Conservation (phyloP, 1,284 basidiomycete species). For the Ustilago esculenta region DNA sequence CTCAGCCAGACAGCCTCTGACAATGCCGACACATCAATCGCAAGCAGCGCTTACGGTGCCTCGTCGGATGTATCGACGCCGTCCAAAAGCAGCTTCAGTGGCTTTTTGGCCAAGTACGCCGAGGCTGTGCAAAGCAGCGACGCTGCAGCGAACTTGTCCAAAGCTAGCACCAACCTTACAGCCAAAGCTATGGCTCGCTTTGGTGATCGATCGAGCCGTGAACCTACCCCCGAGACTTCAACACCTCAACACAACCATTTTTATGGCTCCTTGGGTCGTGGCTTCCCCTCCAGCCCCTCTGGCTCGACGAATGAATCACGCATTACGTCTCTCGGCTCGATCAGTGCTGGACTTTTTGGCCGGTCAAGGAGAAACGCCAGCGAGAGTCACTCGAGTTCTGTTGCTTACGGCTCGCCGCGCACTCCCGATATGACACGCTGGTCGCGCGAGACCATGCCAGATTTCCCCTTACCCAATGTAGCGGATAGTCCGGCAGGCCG, state of each 20-base stretch:
- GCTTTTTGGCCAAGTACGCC: conserved; percentile 51
- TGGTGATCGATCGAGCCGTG: conserved; percentile 39
- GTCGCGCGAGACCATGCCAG: conserved; percentile 54
- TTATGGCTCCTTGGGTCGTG: conserved; percentile 18
- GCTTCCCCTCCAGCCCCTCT: conserved; percentile 3
- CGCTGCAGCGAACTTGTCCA: conserved; percentile 61
- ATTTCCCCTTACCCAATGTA: conserved; percentile 60
- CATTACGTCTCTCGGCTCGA: conserved; percentile 31
- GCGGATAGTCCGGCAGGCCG: conserved; percentile 50
- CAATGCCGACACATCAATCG: conserved; percentile 24
- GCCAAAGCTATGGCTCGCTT: conserved; percentile 60
- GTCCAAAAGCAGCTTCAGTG: conserved; percentile 31
- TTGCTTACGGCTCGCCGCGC: conserved; percentile 22
- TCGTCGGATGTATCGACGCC: conserved; percentile 23
- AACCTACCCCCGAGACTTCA: conserved; percentile 32
- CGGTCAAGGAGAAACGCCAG: conserved; percentile 17
- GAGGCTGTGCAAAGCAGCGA: conserved; percentile 63
- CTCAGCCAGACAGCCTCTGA: conserved; percentile 9
- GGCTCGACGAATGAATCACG: conserved; percentile 10
- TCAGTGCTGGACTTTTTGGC: conserved; percentile 43
- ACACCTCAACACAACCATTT: conserved; percentile 2
- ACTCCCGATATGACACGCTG: conserved; percentile 49
- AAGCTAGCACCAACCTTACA: conserved; percentile 61
- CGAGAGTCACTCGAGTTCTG: conserved; percentile 17
- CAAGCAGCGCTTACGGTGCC: conserved; percentile 16